Evolutionary conservation across 1,139 yeast genomes (phyloP), one percentile per base, ranked within the genome.

Genomic region (Lodderomyces beijingensis): DNA sequence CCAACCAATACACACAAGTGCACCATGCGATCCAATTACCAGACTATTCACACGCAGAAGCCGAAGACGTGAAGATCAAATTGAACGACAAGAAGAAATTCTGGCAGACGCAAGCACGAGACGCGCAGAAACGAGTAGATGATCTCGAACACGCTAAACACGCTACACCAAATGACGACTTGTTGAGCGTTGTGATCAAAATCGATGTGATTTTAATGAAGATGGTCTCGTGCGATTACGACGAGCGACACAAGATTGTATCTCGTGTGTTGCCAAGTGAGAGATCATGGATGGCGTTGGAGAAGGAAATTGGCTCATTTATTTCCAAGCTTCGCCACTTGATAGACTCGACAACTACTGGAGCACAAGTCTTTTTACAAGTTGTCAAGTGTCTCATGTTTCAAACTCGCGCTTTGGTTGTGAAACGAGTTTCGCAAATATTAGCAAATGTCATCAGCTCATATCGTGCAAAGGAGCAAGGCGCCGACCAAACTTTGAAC

Each of bases 211-310:
- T 66, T 8, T 40, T 65, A 7, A 37, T 57, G 26, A 49, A 51
- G 30, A 53, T 59, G 39, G 51, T 65, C 3, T 45, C 65, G 0
- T 52, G 54, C 37, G 67, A 62, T 37, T 56, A 48, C 31, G 70
- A 64, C 30, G 70, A 64, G 30, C 44, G 57, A 26, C 51, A 54
- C 34, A 62, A 59, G 40, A 38, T 50, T 4, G 41, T 49, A 1
- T 44, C 47, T 25, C 53, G 47, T 13, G 46, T 53, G 2, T 38
- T 55, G 21, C 60, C 65, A 2, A 55, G 58, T 42, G 69, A 62
- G 39, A 45, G 65, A 31, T 51, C 55, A 18, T 67, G 74, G 74
- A 52, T 46, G 27, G 27, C 37, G 4, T 42, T 65, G 17, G 50
- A 54, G 28, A 51, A 46, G 11, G 67, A 62, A 20, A 45, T 60